A percentile compares a stretch with the other conserved stretches of the same genome.
Conservation (phyloP, 140 eudicot genomes). For the Oenanthe javanica region DNA sequence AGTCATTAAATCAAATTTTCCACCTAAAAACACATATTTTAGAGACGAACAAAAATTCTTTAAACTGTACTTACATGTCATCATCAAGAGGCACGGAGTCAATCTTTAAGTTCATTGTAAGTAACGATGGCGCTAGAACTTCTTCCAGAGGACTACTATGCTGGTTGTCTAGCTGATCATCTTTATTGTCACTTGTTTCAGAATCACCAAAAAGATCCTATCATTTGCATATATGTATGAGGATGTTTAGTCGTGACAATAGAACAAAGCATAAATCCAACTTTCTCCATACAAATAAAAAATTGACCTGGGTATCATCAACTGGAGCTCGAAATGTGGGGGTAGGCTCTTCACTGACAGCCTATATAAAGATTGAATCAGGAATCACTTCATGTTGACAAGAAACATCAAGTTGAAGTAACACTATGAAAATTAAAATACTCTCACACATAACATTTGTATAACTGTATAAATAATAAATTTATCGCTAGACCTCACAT, state of each 20-base stretch:
- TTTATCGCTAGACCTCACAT: not conserved
- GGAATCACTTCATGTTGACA: constrained; percentile 2
- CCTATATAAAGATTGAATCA: constrained; percentile 31
- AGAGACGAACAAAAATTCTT: not conserved
- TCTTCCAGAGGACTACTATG: constrained; percentile 43
- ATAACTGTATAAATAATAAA: not conserved
- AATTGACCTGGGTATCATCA: constrained; percentile 70
- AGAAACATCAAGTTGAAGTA: not conserved
- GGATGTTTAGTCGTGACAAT: not conserved
- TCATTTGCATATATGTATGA: constrained; percentile 17
- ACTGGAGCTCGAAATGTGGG: constrained; percentile 62
- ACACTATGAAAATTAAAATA: not conserved
- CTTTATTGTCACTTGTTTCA: constrained; percentile 31
- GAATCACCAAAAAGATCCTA: constrained; percentile 76
- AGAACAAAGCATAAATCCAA: not conserved
- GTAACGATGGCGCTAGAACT: constrained; percentile 56
- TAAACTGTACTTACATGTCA: constrained; percentile 44
- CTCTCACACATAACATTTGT: not conserved
- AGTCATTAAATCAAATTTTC: not conserved
- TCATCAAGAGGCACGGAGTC: constrained; percentile 65
- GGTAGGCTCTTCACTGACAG: constrained; percentile 36
- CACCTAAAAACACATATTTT: not conserved
- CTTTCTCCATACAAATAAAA: not conserved
- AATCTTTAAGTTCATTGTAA: constrained; percentile 58
- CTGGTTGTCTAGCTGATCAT: constrained; percentile 30